phyloP scores from a whole-genome alignment of 352 stramenopile genomes.

The Globisporangium okanoganense region DNA sequence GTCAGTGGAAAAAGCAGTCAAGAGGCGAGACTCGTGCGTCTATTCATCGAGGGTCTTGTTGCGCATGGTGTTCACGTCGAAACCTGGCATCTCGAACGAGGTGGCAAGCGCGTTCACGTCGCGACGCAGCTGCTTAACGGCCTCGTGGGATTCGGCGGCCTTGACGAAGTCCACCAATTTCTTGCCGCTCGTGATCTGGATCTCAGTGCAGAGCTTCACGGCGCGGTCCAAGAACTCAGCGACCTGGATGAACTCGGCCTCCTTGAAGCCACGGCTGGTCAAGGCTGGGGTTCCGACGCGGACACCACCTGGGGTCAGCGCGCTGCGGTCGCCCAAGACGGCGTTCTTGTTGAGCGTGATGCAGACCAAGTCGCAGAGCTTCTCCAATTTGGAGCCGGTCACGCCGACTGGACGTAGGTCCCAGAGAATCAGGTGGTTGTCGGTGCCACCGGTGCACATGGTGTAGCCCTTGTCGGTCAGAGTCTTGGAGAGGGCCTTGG shows the following conservation, averaged over 20 bases:
- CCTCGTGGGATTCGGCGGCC: constrained; percentile 77
- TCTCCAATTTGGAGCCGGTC: constrained; percentile 98
- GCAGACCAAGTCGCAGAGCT: constrained; percentile 95
- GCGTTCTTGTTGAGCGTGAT: constrained; percentile 99
- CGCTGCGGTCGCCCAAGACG: constrained; percentile 94
- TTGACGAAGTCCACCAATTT: constrained; percentile 93
- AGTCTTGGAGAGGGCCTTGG: constrained; percentile 89
- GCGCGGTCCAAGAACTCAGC: constrained; percentile 95
- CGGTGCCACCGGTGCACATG: constrained; percentile 97
- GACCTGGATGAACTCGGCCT: constrained; percentile 95
- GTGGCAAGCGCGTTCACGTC: constrained; percentile 94
- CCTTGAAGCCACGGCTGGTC: constrained; percentile 96
- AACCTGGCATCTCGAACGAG: constrained; percentile 95
- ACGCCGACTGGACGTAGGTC: constrained; percentile 94
- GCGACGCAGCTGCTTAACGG: constrained; percentile 86
- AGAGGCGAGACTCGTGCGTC: constrained; percentile 7
- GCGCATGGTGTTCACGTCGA: constrained; percentile 89
- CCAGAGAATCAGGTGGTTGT: constrained; percentile 99
- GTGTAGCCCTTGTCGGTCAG: constrained; percentile 93
- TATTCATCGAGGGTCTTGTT: constrained; percentile 82
- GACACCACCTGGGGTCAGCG: constrained; percentile 94
- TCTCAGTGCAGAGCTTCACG: constrained; percentile 92
- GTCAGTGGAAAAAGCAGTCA: constrained; percentile 15
- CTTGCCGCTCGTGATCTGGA: constrained; percentile 90
- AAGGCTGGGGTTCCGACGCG: constrained; percentile 95